A percentile compares a stretch with the other conserved stretches of the same genome.
These are phyloP conservation scores for Eucalyptus brandiana DNA, from an alignment of 345 rosid species.

Conservation along the genomic window DNA sequence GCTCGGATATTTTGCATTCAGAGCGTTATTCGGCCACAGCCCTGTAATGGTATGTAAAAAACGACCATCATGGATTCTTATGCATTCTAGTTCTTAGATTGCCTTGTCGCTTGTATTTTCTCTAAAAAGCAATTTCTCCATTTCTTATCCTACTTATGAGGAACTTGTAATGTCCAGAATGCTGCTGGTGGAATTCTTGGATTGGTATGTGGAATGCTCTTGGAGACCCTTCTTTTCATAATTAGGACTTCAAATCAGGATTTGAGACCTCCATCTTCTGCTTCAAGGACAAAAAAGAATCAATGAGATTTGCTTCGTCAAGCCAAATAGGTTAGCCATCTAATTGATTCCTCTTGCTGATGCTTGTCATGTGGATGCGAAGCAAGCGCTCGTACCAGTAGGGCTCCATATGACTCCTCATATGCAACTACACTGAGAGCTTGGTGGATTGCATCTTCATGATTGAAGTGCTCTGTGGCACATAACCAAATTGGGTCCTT, in stretches of 20 bases:
- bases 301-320: conserved; percentile 12
- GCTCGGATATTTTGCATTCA: conserved; percentile 69
- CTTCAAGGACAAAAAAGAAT: conserved; percentile 55
- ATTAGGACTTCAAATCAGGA: conserved; percentile 55
- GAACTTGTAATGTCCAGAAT: conserved; percentile 27
- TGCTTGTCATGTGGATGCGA: neutral
- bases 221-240: conserved; percentile 82
- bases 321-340: neutral
- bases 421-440: neutral
- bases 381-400: neutral
- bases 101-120: neutral
- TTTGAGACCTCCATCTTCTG: conserved; percentile 10
- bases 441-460: neutral
- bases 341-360: neutral
- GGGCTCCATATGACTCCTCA: neutral
- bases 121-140: neutral
- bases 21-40: conserved; percentile 73
- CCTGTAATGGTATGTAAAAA: conserved; percentile 41
- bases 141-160: neutral
- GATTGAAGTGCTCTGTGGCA: neutral
- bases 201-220: conserved; percentile 77
- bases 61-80: neutral
- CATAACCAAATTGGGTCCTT: neutral
- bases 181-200: conserved; percentile 97
- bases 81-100: neutral